Base-by-base conservation (phyloP, 192 early-diverging fungal genomes). In the Powellomyces hirtus region DNA sequence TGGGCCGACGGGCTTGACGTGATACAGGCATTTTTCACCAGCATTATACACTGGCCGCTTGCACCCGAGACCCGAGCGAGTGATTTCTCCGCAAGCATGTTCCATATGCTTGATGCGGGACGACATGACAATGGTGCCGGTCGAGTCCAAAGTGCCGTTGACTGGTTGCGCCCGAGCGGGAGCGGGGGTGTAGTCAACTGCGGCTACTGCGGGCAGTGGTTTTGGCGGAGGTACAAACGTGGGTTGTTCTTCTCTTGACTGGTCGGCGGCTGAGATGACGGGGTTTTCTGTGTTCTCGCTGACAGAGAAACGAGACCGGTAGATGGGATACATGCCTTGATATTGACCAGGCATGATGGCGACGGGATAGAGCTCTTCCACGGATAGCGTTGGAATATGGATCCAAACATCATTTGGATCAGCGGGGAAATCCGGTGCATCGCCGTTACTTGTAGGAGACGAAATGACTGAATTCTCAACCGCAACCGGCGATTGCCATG, bases 301-400 rank as follows among this genome's bases (percentile, higher is more conserved):
- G 4, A 31, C 29, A 29, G 29, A 33, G n/a, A 55, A 37, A 13
- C 46, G 20, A 36, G 53, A 22, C n/a, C 33, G 6, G 53, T 78
- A 80, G 64, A 83, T 34, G 10, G 78, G 61, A 45, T 63, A 55
- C 11, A 64, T 62, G 7, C 64, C 79, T 49, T 85, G 83, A 68
- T 81, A 80, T 44, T 85, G 83, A 10, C 76, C 74, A 22, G 67
- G 73, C 27, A 80, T 77, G 26, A 85, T 37, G 4, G 80, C 76
- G 13, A 85, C 16, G 4, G 83, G 83, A 68, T 78, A 84, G 30
- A 37, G 8, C 13, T 58, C 46, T 8, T 58, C 71, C 24, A 68
- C 38, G 13, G 13, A 24, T 16, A 27, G 61, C 3, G 11, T 31
- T 22, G 27, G 42, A 38, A 62, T 13, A 30, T 31, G 7, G 2